Evolutionary conservation across 2,329 filamentous ascomycete genomes (phyloP).

Genomic region (Scedosporium aurantiacum): DNA sequence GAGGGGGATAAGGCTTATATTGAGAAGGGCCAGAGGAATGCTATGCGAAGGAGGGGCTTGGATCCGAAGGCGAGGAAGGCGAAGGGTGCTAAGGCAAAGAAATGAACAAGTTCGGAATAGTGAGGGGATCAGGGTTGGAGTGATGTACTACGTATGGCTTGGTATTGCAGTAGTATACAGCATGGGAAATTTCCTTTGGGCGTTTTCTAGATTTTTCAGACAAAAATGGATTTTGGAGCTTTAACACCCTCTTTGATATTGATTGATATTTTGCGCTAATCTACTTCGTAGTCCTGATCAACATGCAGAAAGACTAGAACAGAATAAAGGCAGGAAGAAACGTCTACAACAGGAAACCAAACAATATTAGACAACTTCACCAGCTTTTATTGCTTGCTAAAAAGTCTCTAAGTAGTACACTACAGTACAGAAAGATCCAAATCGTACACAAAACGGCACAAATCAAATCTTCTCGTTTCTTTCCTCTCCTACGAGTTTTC

Average conservation of each 20-base stretch:
- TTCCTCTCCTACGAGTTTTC: neutral
- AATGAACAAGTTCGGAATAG: conserved; percentile 8
- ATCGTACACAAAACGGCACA: neutral
- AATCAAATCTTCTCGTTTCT: neutral
- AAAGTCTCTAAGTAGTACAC: neutral
- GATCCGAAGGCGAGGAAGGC: conserved; percentile 45
- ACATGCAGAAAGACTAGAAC: too few species aligned
- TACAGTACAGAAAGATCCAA: neutral
- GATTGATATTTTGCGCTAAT: too few species aligned
- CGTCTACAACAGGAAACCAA: neutral
- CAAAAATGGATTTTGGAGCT: neutral
- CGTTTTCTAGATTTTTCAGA: neutral
- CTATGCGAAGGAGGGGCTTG: conserved; percentile 62
- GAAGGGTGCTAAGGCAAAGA: conserved; percentile 12
- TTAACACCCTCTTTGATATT: neutral
- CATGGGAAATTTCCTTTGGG: neutral
- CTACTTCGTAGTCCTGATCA: too few species aligned
- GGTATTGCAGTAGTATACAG: neutral
- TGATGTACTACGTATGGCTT: neutral
- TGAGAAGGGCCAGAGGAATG: conserved; percentile 60
- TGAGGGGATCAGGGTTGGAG: conserved; percentile 1
- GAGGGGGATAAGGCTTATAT: conserved; percentile 63
- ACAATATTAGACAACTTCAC: neutral
- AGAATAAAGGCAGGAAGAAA: too few species aligned
- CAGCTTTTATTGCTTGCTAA: conserved; percentile 1